Evolutionary conservation across 83 land plant species (phyloP).

Genomic region (Larix sibirica): DNA sequence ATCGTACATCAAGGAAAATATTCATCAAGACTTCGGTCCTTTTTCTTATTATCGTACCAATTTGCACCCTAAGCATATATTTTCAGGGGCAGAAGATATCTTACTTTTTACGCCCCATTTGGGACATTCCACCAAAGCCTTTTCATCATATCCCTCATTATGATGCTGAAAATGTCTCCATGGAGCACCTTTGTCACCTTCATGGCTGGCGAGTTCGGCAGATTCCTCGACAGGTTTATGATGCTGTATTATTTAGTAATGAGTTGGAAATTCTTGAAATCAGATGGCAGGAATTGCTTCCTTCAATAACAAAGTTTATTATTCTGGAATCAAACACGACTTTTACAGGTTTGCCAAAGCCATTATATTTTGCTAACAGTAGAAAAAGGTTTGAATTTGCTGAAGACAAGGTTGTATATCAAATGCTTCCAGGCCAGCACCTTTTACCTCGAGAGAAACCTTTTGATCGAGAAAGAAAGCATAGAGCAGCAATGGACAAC

Average conservation of each 20-base stretch:
- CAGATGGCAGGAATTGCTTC: conserved; percentile 69
- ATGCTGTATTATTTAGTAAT: conserved; percentile 89
- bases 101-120: conserved; percentile 81
- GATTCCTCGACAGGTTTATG: conserved; percentile 82
- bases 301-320: conserved; percentile 72
- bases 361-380: conserved; percentile 57
- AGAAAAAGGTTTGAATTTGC: conserved; percentile 58
- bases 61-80: too few species aligned
- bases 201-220: conserved; percentile 64
- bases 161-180: conserved; percentile 66
- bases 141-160: conserved; percentile 69
- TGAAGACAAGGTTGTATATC: conserved; percentile 49
- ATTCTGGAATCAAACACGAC: conserved; percentile 87
- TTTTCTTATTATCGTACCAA: too few species aligned
- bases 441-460: conserved; percentile 50
- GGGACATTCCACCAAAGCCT: conserved; percentile 87
- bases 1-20: too few species aligned
- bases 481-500: conserved; percentile 57
- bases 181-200: conserved; percentile 59
- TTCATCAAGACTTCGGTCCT: too few species aligned
- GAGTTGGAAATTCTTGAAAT: conserved; percentile 91
- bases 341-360: conserved; percentile 81
- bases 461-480: conserved; percentile 49
- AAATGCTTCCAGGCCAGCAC: conserved; percentile 18
- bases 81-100: conserved; percentile 31